Evolutionary conservation across 768 basidiomycete species (phyloP).

Genomic region (Leccinum boreale): DNA sequence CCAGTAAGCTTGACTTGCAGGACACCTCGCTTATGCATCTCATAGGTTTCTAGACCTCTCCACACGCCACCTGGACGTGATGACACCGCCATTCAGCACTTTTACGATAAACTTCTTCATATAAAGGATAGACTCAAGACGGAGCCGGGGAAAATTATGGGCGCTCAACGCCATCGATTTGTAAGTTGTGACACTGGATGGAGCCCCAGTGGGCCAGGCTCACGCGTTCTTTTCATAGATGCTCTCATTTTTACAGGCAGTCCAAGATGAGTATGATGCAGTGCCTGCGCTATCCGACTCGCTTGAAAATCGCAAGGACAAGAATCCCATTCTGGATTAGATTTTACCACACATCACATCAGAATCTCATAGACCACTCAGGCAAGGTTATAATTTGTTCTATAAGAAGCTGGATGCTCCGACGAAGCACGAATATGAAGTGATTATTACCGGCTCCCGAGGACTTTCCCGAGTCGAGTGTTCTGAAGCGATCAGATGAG

Average conservation of each 20-base stretch:
- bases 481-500: neutral
- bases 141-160: conserved; percentile 60
- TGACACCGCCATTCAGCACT: conserved; percentile 72
- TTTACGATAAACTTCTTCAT: conserved; percentile 79
- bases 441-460: neutral
- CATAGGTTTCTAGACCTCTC: conserved; percentile 33
- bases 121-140: conserved; percentile 80
- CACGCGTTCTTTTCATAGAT: conserved; percentile 42
- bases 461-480: neutral
- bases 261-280: conserved; percentile 51
- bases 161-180: conserved; percentile 66
- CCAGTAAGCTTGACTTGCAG: conserved; percentile 30
- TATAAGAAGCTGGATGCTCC: neutral
- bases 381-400: neutral
- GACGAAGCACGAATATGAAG: neutral
- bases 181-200: conserved; percentile 38
- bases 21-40: neutral
- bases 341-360: neutral
- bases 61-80: conserved; percentile 47
- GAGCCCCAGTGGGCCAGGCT: neutral
- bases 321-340: neutral
- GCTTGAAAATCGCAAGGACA: neutral
- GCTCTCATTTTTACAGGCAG: conserved; percentile 55
- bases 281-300: neutral
- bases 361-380: neutral